phyloP scores from a whole-genome alignment of 768 basidiomycete genomes.

The Boletus rufocinnamomeus region DNA sequence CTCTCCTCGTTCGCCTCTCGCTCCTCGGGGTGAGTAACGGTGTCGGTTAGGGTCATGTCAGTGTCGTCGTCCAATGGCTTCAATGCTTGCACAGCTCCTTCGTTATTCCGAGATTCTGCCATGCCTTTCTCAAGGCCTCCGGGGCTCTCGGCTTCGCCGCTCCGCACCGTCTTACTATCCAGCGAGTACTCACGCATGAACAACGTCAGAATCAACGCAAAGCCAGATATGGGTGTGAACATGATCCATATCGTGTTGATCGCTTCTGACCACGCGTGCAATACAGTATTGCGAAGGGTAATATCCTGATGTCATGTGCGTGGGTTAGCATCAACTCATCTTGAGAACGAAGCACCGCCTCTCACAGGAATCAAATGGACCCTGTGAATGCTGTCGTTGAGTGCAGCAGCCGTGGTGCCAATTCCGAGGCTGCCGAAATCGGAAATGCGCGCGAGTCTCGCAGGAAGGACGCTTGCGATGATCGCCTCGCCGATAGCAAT shows the following conservation, averaged over 20 bases:
- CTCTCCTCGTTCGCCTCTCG: too few species aligned
- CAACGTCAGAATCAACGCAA: constrained; percentile 52
- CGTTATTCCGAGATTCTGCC: neutral
- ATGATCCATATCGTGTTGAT: constrained; percentile 37
- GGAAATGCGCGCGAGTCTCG: constrained; percentile 37
- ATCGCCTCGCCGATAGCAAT: constrained; percentile 68
- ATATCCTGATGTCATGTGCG: constrained; percentile 44
- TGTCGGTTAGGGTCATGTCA: too few species aligned
- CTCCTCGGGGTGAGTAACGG: too few species aligned
- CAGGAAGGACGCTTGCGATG: constrained; percentile 53
- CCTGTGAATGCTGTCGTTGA: constrained; percentile 11
- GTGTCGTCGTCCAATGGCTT: too few species aligned
- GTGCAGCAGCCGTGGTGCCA: constrained; percentile 17
- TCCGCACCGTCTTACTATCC: constrained; percentile 49
- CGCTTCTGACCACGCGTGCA: constrained; percentile 64
- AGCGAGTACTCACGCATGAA: constrained; percentile 64
- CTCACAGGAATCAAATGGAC: constrained; percentile 39
- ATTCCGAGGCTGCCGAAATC: constrained; percentile 28
- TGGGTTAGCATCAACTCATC: neutral
- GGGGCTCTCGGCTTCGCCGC: constrained; percentile 24
- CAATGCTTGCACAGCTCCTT: too few species aligned
- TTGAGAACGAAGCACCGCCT: neutral
- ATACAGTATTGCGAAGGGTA: constrained; percentile 47
- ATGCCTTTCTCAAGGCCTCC: constrained; percentile 36
- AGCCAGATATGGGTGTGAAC: constrained; percentile 57